Base-by-base conservation (phyloP, 306 rosid species). In the Quercus engelmannii region DNA sequence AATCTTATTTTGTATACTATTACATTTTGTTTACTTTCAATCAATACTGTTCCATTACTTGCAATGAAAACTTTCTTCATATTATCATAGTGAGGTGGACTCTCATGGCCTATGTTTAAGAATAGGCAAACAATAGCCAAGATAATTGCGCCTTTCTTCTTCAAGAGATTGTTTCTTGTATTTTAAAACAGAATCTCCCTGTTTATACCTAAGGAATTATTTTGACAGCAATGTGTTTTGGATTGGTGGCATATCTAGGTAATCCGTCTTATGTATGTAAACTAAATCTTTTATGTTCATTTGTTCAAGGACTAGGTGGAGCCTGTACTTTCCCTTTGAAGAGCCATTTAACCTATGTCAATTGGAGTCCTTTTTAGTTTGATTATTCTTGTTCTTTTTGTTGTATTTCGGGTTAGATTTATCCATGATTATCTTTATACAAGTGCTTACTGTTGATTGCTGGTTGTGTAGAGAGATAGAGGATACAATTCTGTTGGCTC, bases 401-500 rank as follows among this genome's bases (percentile, higher is more conserved):
- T 54, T 15, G 19, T 69, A 62, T 76, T 55, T 46, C n/a, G 14
- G 74, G 67, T 19, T 76, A 61, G 49, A 19, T 69, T 25, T 10
- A 82, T 70, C 52, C 75, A 46, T 58, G 28, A 23, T 61, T 58
- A 33, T 51, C 25, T 61, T 30, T 63, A 20, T 43, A 49, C 26
- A 83, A 78, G 25, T 80, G 19, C 64, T 72, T 71, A 11, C 68
- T 62, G 78, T 74, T 74, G 10, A 79, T 56, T 71, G 21, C 54
- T 71, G 49, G 31, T 85, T 75, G 43, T 86, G 77, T 58, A 94
- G 98, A 77, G 90, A 91, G 80, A 89, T 94, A 81, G 97, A 94
- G 91, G 93, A 94, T 77, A 91, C 97, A 0, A 75, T 94, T 78
- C 88, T 94, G 63, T 78, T 94, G 92, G 91, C 98, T 81, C 82